Evolutionary conservation across 2,329 filamentous ascomycete genomes (phyloP), one percentile per base, ranked within the genome.

Genomic region (Aspergillus sp.): DNA sequence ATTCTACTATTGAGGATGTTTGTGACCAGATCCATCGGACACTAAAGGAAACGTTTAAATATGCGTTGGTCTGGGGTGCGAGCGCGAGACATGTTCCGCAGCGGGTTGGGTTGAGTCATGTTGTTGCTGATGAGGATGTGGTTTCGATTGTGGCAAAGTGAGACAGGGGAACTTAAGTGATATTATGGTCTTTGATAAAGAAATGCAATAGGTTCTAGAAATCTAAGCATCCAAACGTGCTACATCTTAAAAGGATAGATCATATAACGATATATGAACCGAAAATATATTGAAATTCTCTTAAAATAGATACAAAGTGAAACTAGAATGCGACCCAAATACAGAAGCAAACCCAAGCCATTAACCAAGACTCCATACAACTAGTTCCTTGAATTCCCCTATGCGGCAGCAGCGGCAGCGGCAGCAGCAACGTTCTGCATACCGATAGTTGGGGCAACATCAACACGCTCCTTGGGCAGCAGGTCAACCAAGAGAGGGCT

Each of bases 31-130:
- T 99, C 65, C 95, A 99, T 78, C 83, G 95, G 61, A 95, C 87
- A 24, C 80, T 99, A 64, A 99, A 98, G 84, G 96, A 99, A 62
- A 96, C 92, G 4, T 99, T 98, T 83, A 99, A 98, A 81, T 97
- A 98, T 78, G 96, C 95, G 3, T 78, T 98, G 64, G 95, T 99
- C 0, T 99, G 96, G 96, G 95, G 95, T 4, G 93, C 93, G 17
- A 98, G 93, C 75, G 95, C 95, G 36, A 87, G 91, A 68, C 96
- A 99, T 80, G 83, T 98, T 36, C 95, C 96, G 36, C 95, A 99
- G 80, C 82, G 95, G 61, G 93, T 97, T 38, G 96, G 95, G 1
- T 75, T 99, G 68, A 81, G 85, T 6, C 95, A 99, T 80, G 69
- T 85, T 12, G 93, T 99, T 26, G 71, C 79, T 5, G 86, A 89